Evolutionary conservation across 352 stramenopile species (phyloP), one percentile per base, ranked within the genome.

Genomic region (Globisporangium viniferum): DNA sequence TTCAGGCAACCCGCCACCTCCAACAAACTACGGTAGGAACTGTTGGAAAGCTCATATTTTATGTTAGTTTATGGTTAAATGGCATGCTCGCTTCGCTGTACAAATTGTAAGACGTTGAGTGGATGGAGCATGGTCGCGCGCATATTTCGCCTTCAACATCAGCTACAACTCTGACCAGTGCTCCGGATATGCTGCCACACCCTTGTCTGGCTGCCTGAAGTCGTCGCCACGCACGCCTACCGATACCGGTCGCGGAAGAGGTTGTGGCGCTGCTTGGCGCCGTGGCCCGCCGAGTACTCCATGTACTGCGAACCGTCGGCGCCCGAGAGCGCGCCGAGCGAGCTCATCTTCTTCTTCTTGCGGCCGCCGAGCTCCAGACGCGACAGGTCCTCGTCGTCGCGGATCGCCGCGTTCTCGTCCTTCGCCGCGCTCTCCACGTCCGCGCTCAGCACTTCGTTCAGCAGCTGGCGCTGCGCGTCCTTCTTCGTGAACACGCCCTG

Each of bases 241-340:
- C 84, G 82, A 74, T 95, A 95, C 46, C 87, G 79, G 64, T 95
- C 87, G 51, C 87, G 87, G 70, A 95, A 95, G 29, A 95, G 82
- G 56, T 95, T 93, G 75, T 95, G 87, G 66, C 87, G 85, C 71
- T 94, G 87, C 73, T 91, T 93, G 67, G 87, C 84, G 31, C 84
- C 84, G 67, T 93, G 82, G 56, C 87, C 87, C 0, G 87, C 80
- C 49, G 87, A 94, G 72, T 94, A 94, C 67, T 94, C 86, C 86
- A 94, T 94, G 72, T 94, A 94, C 71, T 91, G 86, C 48, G 80
- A 85, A 29, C 87, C 87, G 51, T 93, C 85, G 0, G 87, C 87
- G 18, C 87, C 87, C 4, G 87, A 95, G 29, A 93, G 81, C 59
- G 87, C 85, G 10, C 87, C 85, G 14, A 95, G 78, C 36, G 86